A percentile compares a stretch with the other conserved stretches of the same genome.
These are phyloP conservation scores for Artomyces pyxidatus DNA, from an alignment of 768 basidiomycete species.

Conservation along the genomic window DNA sequence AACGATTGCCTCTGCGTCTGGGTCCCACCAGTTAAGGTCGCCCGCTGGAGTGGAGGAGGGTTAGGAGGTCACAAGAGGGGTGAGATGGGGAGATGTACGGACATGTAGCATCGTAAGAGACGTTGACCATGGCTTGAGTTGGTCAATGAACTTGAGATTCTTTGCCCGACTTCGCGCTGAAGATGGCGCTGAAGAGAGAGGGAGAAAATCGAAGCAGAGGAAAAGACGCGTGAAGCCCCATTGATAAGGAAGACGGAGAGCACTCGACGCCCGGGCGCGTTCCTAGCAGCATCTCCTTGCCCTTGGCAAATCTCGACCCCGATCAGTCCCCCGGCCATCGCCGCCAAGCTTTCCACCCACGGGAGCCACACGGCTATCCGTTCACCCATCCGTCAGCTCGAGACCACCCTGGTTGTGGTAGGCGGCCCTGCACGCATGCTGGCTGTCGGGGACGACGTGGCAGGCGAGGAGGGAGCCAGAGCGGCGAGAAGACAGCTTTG, in stretches of 20 bases:
- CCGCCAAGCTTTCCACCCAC: neutral
- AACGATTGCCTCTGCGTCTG: slow-evolving; percentile 14
- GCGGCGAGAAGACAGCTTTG: too few species aligned
- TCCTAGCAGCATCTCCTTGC: neutral
- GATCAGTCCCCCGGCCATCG: neutral
- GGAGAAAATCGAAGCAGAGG: neutral
- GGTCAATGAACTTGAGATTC: neutral
- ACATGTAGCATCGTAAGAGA: slow-evolving; percentile 20
- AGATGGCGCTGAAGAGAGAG: neutral
- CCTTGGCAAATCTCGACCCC: neutral
- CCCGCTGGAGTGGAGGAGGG: slow-evolving; percentile 24
- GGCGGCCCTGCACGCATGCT: too few species aligned
- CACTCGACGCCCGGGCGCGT: neutral
- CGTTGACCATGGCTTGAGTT: slow-evolving; percentile 23
- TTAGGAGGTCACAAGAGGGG: neutral
- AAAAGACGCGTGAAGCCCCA: neutral
- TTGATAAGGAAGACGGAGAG: slow-evolving; percentile 2
- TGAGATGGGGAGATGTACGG: slow-evolving; percentile 5
- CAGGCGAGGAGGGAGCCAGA: too few species aligned
- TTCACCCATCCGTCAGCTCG: too few species aligned
- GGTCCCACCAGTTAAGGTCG: slow-evolving; percentile 27
- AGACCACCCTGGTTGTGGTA: too few species aligned
- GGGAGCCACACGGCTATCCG: too few species aligned
- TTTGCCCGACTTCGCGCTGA: too few species aligned
- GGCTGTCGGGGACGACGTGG: too few species aligned